These are phyloP conservation scores for Pluteus cervinus DNA, from an alignment of 768 basidiomycete species.

Conservation along the genomic window DNA sequence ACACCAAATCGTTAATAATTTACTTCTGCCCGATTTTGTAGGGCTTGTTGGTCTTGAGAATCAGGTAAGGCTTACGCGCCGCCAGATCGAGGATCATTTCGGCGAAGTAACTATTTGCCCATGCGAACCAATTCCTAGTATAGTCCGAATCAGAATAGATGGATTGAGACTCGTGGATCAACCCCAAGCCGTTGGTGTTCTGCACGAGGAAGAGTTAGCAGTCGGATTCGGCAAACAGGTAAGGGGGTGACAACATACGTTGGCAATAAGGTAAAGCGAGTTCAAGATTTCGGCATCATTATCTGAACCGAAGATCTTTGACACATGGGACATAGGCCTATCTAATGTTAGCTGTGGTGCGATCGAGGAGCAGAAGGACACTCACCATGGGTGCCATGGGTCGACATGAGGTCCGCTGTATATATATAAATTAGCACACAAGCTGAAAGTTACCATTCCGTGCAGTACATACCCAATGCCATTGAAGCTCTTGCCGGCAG, in stretches of 20 bases:
- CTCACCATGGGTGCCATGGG: slow-evolving; percentile 65
- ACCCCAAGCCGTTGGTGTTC: slow-evolving; percentile 71
- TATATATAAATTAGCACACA: slow-evolving; percentile 1
- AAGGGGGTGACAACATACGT: slow-evolving; percentile 38
- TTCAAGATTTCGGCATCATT: slow-evolving; percentile 62
- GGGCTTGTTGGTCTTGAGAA: slow-evolving; percentile 48
- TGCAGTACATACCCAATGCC: slow-evolving; percentile 66
- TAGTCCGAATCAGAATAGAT: slow-evolving; percentile 58
- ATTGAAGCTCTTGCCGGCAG: slow-evolving; percentile 54
- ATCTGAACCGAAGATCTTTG: slow-evolving; percentile 68
- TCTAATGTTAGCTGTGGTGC: slow-evolving; percentile 1
- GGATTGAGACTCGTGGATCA: slow-evolving; percentile 71
- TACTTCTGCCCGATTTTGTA: slow-evolving; percentile 49
- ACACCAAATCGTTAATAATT: neutral
- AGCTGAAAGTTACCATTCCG: neutral
- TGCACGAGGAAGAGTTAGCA: slow-evolving; percentile 17
- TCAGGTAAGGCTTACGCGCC: slow-evolving; percentile 61
- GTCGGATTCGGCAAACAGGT: neutral
- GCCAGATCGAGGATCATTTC: slow-evolving; percentile 80
- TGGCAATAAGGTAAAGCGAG: slow-evolving; percentile 58
- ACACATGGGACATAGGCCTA: slow-evolving; percentile 80
- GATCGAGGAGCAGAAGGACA: neutral
- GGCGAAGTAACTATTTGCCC: slow-evolving; percentile 80
- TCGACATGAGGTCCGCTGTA: slow-evolving; percentile 71
- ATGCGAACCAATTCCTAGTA: slow-evolving; percentile 76